These are phyloP conservation scores for Oryza officinalis DNA, from an alignment of 176 grass and related monocot genomes.

Conservation along the genomic window DNA sequence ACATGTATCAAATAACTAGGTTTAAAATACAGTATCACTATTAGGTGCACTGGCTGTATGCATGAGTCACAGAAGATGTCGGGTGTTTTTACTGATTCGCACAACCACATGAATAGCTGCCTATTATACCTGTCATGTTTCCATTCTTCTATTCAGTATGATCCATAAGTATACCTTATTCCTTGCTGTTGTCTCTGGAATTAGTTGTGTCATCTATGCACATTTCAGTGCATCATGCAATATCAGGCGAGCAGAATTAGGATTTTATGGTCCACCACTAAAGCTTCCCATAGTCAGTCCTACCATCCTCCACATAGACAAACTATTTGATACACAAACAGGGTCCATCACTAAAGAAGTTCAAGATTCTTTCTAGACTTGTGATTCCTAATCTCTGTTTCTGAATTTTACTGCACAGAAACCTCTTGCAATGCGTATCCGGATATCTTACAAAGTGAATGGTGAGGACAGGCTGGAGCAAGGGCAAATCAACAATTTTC, in stretches of 20 bases:
- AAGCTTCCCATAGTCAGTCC: background rate
- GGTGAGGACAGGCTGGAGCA: constrained; percentile 84
- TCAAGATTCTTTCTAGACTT: constrained; percentile 28
- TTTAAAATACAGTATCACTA: background rate
- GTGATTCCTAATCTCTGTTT: background rate
- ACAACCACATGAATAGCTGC: background rate
- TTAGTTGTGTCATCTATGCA: background rate
- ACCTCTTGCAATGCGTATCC: constrained; percentile 80
- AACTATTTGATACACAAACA: background rate
- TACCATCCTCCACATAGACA: constrained; percentile 6
- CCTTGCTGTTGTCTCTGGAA: constrained; percentile 2
- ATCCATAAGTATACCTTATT: background rate
- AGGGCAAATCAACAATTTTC: constrained; percentile 95
- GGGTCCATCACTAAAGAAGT: background rate
- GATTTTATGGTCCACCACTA: background rate
- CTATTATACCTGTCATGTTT: background rate
- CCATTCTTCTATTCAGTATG: background rate
- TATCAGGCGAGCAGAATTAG: background rate
- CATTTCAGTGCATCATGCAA: background rate
- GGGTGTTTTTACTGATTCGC: background rate
- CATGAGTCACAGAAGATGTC: background rate
- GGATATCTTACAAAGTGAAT: constrained; percentile 92
- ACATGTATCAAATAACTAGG: background rate
- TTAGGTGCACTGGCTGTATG: background rate
- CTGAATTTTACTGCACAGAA: constrained; percentile 53